Evolutionary conservation across 2,329 filamentous ascomycete species (phyloP), one percentile per base, ranked within the genome.

Genomic region (Fusarium sp.): DNA sequence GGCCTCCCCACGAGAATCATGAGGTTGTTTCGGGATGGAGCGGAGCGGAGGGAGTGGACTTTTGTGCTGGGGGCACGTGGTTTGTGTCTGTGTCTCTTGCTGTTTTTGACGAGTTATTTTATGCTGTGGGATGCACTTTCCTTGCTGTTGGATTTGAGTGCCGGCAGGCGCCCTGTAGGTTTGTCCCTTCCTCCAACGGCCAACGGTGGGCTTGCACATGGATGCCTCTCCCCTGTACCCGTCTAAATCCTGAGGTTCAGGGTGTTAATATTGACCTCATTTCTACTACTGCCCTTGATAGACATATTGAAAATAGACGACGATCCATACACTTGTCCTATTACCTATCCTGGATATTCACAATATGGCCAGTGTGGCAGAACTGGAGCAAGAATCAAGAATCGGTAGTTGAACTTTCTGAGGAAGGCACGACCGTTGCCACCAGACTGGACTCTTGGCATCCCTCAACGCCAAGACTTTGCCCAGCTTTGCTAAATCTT

Each of bases 391-490:
- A 54, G 25, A 54, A 54, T 32, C 11, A 54, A 41, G 35, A 39
- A 39, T 58, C 56, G 56, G 57, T 37, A 59, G 57, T 48, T 37
- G 32, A 37, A 30, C 59, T n/a, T n/a, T 37, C 20, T 52, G 48
- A 64, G 34, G 45, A 35, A 64, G 48, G 35, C 48, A 32, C 41
- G 23, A 32, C 59, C 20, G 59, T 65, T 63, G 59, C 67, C 59
- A 64, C 66, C 68, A 57, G 14, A 50, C 50, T 54, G 50, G 27
- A 9, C 43, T 66, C 66, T 73, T 73, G 73, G 70, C 73, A 61
- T 32, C 32, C 25, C 41, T 37, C 52, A 13, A 25, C 39, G 66
- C 73, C 70, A 66, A 71, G 73, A 56, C 58, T 18, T 56, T 57
- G 30, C 37, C n/a, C 20, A 58, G 50, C 43, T 64, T 67, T 67